phyloP scores from a whole-genome alignment of 495 filamentous ascomycete species.

The Penicillium silybi region DNA sequence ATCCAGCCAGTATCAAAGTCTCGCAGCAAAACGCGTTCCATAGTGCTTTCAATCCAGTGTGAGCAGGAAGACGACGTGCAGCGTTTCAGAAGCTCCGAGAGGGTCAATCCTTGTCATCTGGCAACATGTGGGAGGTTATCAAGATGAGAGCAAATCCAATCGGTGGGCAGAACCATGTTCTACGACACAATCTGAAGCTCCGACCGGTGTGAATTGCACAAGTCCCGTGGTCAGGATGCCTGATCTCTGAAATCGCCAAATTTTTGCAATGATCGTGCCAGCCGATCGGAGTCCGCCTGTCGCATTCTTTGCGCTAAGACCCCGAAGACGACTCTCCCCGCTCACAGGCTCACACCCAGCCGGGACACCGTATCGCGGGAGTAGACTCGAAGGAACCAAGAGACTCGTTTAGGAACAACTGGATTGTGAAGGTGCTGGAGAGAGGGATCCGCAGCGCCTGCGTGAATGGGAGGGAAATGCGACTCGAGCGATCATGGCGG shows the following conservation, averaged over 20 bases:
- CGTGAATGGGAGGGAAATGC: slow-evolving; percentile 14
- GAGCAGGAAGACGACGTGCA: background rate
- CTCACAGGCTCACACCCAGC: slow-evolving; percentile 1
- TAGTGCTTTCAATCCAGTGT: background rate
- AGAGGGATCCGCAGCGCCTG: slow-evolving; percentile 9
- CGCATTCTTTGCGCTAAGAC: slow-evolving; percentile 15
- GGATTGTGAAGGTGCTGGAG: slow-evolving; percentile 1
- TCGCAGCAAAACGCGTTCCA: background rate
- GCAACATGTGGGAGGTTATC: background rate
- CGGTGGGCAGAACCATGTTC: background rate
- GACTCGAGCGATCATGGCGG: slow-evolving; percentile 13
- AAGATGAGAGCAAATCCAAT: background rate
- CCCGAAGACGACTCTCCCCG: slow-evolving; percentile 8
- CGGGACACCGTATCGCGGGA: background rate
- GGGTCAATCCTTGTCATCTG: background rate
- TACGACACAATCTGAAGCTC: background rate
- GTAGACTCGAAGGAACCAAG: background rate
- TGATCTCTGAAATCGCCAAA: background rate
- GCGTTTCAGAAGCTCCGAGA: background rate
- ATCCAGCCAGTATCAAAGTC: background rate
- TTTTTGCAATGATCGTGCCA: background rate
- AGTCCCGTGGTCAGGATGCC: background rate
- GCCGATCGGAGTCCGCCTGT: slow-evolving; percentile 9
- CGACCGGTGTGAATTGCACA: background rate
- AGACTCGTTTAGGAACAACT: background rate